These are phyloP conservation scores for Tetrastigma voinierianum DNA, from an alignment of 164 flowering plant genomes.

Conservation along the genomic window DNA sequence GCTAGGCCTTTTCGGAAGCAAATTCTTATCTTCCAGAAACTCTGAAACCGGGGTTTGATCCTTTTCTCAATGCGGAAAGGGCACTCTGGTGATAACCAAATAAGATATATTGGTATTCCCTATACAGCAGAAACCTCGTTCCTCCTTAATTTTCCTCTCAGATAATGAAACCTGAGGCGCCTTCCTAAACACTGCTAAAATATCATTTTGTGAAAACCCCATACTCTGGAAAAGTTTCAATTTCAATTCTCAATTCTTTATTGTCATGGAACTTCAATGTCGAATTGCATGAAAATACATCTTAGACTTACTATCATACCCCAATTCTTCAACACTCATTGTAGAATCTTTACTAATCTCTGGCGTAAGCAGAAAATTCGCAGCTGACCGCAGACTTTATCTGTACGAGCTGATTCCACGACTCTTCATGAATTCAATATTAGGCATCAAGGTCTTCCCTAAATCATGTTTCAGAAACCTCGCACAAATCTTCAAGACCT, in stretches of 20 bases:
- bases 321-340: slow-evolving; percentile 29
- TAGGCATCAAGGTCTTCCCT: slow-evolving; percentile 31
- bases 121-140: slow-evolving; percentile 4
- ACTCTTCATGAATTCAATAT: slow-evolving; percentile 24
- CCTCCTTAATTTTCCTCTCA: slow-evolving; percentile 22
- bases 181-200: slow-evolving; percentile 16
- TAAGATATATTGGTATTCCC: slow-evolving; percentile 9
- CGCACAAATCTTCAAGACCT: slow-evolving; percentile 10
- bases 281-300: slow-evolving; percentile 28
- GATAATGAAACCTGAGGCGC: slow-evolving; percentile 27
- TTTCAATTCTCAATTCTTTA: slow-evolving; percentile 29
- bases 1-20: slow-evolving; percentile 15
- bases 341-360: slow-evolving; percentile 17
- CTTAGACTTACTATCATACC: slow-evolving; percentile 20
- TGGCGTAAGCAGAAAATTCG: slow-evolving; percentile 24
- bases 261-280: slow-evolving; percentile 19
- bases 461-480: slow-evolving; percentile 25
- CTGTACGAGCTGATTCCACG: slow-evolving; percentile 24
- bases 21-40: slow-evolving; percentile 16
- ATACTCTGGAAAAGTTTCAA: slow-evolving; percentile 24
- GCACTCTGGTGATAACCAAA: slow-evolving; percentile 14
- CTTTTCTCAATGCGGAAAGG: slow-evolving; percentile 21
- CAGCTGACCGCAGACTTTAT: too few relatives aligned
- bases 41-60: slow-evolving; percentile 28
- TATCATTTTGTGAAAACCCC: slow-evolving; percentile 29